Evolutionary conservation across 2,329 filamentous ascomycete genomes (phyloP).

Genomic region (Fusarium sp.): DNA sequence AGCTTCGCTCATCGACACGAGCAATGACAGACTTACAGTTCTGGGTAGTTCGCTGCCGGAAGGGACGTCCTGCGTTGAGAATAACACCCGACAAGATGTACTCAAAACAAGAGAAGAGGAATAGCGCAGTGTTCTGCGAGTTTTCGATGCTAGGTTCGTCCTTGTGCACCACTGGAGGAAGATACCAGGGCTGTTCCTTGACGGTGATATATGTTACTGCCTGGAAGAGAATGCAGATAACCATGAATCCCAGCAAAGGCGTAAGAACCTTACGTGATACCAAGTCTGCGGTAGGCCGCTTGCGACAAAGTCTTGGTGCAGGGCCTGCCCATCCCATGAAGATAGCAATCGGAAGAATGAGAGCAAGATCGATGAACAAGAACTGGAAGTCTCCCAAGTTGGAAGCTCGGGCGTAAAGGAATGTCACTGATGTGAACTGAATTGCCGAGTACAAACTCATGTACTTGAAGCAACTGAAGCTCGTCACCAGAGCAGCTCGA

Average conservation of each 20-base stretch:
- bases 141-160: constrained; percentile 90
- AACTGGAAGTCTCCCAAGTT: constrained; percentile 99
- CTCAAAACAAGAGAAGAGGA: constrained; percentile 92
- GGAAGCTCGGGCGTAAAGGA: constrained; percentile 92
- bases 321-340: constrained; percentile 99
- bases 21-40: constrained; percentile 74
- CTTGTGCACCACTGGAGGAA: constrained; percentile 81
- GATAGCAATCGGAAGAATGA: constrained; percentile 96
- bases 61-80: constrained; percentile 91
- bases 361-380: constrained; percentile 91
- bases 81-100: constrained; percentile 94
- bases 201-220: constrained; percentile 81
- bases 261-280: constrained; percentile 94
- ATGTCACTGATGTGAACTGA: constrained; percentile 97
- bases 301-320: constrained; percentile 81
- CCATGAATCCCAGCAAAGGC: constrained; percentile 90
- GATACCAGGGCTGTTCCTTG: constrained; percentile 86
- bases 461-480: constrained; percentile 99
- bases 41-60: constrained; percentile 82
- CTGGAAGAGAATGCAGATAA: constrained; percentile 84
- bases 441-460: constrained; percentile 99
- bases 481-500: constrained; percentile 94
- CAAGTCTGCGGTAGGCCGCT: constrained; percentile 91
- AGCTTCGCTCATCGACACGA: neutral
- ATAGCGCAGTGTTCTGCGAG: constrained; percentile 93